Conservation (phyloP, 768 basidiomycete genomes). For the Leccinum rimulosum region DNA sequence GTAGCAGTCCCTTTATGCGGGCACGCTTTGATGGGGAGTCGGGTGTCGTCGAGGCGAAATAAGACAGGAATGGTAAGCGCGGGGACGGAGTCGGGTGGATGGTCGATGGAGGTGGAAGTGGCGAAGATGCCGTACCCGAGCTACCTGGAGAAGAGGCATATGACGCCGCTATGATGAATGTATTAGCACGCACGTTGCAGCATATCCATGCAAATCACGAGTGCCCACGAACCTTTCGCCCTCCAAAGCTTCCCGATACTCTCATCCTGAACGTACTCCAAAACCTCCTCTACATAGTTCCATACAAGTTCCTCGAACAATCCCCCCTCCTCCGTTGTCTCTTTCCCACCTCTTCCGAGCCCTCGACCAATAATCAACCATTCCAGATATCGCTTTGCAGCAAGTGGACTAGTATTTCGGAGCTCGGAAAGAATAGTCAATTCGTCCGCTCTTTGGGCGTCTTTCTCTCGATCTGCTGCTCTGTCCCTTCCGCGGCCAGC, state of each 20-base stretch:
- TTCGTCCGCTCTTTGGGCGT: conserved; percentile 23
- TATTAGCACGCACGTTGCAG: not conserved
- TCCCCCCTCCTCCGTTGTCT: conserved; percentile 22
- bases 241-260: conserved; percentile 61
- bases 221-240: conserved; percentile 53
- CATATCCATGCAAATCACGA: not conserved
- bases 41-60: conserved; percentile 82
- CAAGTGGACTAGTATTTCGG: conserved; percentile 29
- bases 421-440: conserved; percentile 29
- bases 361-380: conserved; percentile 72
- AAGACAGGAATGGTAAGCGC: conserved; percentile 44
- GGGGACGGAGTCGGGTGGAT: conserved; percentile 1
- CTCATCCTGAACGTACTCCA: conserved; percentile 47
- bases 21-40: conserved; percentile 70
- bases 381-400: conserved; percentile 74
- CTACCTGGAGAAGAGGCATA: conserved; percentile 42
- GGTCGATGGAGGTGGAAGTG: conserved; percentile 5
- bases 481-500: conserved; percentile 23
- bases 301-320: conserved; percentile 68
- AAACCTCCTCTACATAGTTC: conserved; percentile 53
- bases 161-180: conserved; percentile 41
- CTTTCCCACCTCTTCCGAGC: conserved; percentile 23
- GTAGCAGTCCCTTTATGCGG: conserved; percentile 73
- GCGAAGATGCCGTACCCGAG: conserved; percentile 1
- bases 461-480: conserved; percentile 21